These are phyloP conservation scores for Batkoa obscura DNA, from an alignment of 371 early-diverging fungal genomes.

Conservation along the genomic window DNA sequence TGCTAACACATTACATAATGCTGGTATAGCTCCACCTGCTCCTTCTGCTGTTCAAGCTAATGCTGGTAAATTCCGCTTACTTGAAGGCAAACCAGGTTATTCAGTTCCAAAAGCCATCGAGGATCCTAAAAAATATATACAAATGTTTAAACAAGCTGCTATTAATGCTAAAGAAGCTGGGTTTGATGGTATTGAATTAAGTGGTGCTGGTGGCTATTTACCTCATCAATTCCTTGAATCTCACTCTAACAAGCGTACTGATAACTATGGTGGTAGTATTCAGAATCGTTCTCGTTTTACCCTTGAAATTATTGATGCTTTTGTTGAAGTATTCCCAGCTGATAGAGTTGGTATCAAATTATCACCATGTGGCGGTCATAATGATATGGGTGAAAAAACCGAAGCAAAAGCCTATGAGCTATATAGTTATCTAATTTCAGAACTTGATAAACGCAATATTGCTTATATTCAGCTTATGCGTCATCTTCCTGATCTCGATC, in stretches of 20 bases:
- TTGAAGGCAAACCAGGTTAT: conserved; percentile 1
- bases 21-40: conserved; percentile 5
- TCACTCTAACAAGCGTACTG: conserved; percentile 29
- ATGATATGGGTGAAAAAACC: conserved; percentile 33
- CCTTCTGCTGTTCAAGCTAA: conserved; percentile 5
- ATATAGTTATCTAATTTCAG: conserved; percentile 21
- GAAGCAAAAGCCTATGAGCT: conserved; percentile 36
- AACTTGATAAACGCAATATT: background rate
- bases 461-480: conserved; percentile 4
- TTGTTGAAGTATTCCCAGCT: conserved; percentile 51
- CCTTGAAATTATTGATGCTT: conserved; percentile 26
- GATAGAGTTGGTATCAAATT: conserved; percentile 40
- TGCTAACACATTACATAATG: conserved; percentile 4
- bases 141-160: background rate
- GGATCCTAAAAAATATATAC: background rate
- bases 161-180: conserved; percentile 15
- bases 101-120: conserved; percentile 5
- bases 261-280: conserved; percentile 30
- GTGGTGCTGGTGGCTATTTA: conserved; percentile 42
- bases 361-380: conserved; percentile 33
- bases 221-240: conserved; percentile 30
- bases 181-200: conserved; percentile 49
- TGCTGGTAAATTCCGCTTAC: background rate
- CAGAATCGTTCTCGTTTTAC: conserved; percentile 28
- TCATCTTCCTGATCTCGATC: background rate